phyloP scores from a whole-genome alignment of 31 red algal species.

The Asparagopsis taxiformis region DNA sequence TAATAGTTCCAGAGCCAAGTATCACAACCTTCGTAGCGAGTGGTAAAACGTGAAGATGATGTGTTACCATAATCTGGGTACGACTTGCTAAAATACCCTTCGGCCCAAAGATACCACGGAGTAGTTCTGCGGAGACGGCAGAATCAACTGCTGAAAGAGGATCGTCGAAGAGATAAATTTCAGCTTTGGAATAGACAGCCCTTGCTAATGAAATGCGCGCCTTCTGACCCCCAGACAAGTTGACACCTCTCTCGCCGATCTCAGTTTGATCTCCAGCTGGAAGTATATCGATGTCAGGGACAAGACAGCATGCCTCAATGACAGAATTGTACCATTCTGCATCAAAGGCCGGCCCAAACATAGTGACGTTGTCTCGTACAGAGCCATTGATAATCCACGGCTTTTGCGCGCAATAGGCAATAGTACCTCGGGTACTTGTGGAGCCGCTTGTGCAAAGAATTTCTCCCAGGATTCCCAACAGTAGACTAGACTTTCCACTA shows the following conservation, averaged over 20 bases:
- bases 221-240: constrained; percentile 93
- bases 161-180: constrained; percentile 91
- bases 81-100: constrained; percentile 44
- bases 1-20: neutral
- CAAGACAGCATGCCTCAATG: constrained; percentile 76
- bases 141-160: constrained; percentile 92
- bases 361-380: constrained; percentile 78
- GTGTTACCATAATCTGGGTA: constrained; percentile 78
- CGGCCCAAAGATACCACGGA: constrained; percentile 43
- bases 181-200: constrained; percentile 77
- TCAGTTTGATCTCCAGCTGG: constrained; percentile 78
- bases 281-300: constrained; percentile 68
- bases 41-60: constrained; percentile 49
- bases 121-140: constrained; percentile 58
- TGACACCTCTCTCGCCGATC: constrained; percentile 91
- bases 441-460: constrained; percentile 20
- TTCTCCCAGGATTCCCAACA: constrained; percentile 81
- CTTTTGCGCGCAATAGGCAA: constrained; percentile 77
- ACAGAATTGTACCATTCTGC: constrained; percentile 65
- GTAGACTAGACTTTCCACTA: constrained; percentile 79
- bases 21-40: constrained; percentile 4
- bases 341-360: constrained; percentile 54
- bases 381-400: constrained; percentile 81
- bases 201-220: constrained; percentile 89
- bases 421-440: neutral